Evolutionary conservation across 257 asterid species (phyloP).

Genomic region (Ophiorrhiza pumila): DNA sequence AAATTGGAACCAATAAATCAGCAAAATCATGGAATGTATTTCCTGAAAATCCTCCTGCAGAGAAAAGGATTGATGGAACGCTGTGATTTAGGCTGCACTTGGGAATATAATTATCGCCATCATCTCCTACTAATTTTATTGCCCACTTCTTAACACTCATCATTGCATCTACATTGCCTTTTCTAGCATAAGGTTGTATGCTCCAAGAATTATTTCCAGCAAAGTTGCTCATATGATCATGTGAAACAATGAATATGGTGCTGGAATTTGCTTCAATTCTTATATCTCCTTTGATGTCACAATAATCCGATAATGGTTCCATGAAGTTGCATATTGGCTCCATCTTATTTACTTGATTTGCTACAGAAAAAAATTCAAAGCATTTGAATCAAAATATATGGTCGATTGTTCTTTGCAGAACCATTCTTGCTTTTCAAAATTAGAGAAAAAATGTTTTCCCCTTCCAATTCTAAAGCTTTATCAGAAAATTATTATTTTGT

Average conservation of each 20-base stretch:
- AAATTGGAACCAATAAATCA: conserved; percentile 56
- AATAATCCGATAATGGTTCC: conserved; percentile 33
- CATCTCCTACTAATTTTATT: conserved; percentile 25
- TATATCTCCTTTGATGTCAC: conserved; percentile 36
- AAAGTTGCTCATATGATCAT: background rate
- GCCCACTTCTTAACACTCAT: conserved; percentile 54
- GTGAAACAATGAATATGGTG: conserved; percentile 27
- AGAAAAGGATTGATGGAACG: conserved; percentile 56
- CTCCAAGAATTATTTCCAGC: conserved; percentile 28
- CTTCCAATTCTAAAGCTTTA: too few relatives aligned
- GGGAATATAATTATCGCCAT: conserved; percentile 25
- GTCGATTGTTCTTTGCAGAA: background rate
- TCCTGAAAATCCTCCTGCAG: conserved; percentile 62
- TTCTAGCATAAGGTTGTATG: conserved; percentile 45
- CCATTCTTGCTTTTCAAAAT: too few relatives aligned
- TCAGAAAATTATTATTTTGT: too few relatives aligned
- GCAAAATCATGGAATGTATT: conserved; percentile 72
- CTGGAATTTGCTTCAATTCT: conserved; percentile 36
- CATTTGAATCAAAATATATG: background rate
- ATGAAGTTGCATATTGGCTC: conserved; percentile 25
- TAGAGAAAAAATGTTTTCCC: too few relatives aligned
- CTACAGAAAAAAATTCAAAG: background rate
- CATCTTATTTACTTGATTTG: background rate
- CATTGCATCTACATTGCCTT: conserved; percentile 36
- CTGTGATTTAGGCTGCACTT: conserved; percentile 38